Conservation (phyloP, 2,329 filamentous ascomycete species). For the Phyllosticta citriasiana region DNA sequence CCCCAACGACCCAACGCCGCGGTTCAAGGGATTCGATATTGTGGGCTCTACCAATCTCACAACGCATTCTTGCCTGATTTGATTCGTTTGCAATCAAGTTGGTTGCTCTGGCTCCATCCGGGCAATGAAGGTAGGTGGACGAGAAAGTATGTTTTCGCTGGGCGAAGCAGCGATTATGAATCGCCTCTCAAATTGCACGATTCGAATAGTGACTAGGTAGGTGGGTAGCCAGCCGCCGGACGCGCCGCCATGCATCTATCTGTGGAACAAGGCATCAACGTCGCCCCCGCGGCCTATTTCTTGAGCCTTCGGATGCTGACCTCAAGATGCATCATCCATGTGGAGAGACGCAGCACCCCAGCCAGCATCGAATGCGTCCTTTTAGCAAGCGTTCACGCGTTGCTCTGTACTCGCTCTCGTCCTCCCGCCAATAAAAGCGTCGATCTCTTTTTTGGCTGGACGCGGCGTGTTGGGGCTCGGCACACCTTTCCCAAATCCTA, state of each 20-base stretch:
- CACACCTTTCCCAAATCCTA: neutral
- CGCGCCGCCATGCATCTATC: too few relatives aligned
- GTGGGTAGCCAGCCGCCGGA: too few relatives aligned
- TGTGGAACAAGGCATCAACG: too few relatives aligned
- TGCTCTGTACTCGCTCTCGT: too few relatives aligned
- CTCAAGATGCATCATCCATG: too few relatives aligned
- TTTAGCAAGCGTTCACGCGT: too few relatives aligned
- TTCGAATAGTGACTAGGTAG: too few relatives aligned
- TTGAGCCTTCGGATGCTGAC: too few relatives aligned
- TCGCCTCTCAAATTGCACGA: neutral
- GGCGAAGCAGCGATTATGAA: neutral
- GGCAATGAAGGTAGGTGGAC: neutral
- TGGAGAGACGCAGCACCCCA: too few relatives aligned
- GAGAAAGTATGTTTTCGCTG: neutral
- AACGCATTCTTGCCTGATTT: neutral
- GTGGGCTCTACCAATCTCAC: neutral
- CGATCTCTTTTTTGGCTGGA: neutral
- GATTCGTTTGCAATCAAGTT: neutral
- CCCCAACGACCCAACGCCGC: neutral
- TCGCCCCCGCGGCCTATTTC: too few relatives aligned
- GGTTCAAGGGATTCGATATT: neutral
- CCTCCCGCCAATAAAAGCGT: neutral
- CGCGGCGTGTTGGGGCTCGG: neutral
- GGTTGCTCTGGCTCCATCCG: neutral
- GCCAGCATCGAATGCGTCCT: too few relatives aligned